Evolutionary conservation across 179 eudicot species (phyloP).

Genomic region (Spergularia azorica): DNA sequence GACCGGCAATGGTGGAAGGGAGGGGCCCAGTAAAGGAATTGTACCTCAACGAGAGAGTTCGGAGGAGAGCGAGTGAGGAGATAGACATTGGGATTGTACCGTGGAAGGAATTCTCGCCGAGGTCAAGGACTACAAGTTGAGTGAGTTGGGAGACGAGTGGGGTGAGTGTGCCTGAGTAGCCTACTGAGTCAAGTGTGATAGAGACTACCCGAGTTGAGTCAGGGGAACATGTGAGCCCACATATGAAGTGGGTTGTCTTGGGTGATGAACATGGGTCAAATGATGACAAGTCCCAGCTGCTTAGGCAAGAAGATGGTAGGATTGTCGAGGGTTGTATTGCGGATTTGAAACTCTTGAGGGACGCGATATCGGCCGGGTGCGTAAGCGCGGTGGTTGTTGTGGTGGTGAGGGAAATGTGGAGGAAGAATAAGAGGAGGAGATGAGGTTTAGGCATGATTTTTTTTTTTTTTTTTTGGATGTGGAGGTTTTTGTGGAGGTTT

Average conservation of each 20-base stretch:
- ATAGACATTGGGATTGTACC: conserved; percentile 65
- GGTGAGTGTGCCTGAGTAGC: conserved; percentile 64
- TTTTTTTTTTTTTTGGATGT: too few relatives aligned
- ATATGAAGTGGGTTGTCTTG: conserved; percentile 57
- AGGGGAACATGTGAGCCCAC: conserved; percentile 53
- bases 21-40: conserved; percentile 65
- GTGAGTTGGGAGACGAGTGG: conserved; percentile 65
- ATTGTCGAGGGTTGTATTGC: conserved; percentile 52
- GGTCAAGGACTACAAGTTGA: conserved; percentile 51
- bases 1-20: conserved; percentile 39
- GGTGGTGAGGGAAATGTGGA: conserved; percentile 21
- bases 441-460: conserved; percentile 22
- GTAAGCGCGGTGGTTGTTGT: conserved; percentile 33
- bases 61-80: conserved; percentile 49
- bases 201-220: conserved; percentile 44
- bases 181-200: conserved; percentile 72
- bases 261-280: conserved; percentile 66
- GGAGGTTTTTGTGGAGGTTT: not conserved
- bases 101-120: conserved; percentile 60
- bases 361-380: conserved; percentile 48
- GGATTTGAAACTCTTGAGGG: conserved; percentile 61
- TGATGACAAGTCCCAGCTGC: conserved; percentile 59
- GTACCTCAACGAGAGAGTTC: conserved; percentile 40
- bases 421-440: conserved; percentile 19
- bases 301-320: conserved; percentile 61